Base-by-base conservation (phyloP, 1,284 basidiomycete species). In the Rhodotorula sp. region DNA sequence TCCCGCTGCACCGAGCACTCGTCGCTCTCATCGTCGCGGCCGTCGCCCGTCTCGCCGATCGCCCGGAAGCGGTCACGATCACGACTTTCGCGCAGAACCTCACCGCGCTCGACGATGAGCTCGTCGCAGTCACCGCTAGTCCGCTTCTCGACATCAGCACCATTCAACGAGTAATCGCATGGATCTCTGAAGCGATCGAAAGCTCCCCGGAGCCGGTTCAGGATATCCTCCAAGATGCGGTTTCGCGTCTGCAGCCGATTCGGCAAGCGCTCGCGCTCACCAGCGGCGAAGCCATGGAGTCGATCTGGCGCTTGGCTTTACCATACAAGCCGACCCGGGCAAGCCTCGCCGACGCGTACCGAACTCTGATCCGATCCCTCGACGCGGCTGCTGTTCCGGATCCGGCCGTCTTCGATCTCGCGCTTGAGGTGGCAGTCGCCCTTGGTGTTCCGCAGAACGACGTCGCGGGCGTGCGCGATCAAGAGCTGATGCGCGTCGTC, bases 61-160 rank as follows among this genome's bases (percentile, higher is more conserved):
- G 62, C 58, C 26, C 18, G 7, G 66, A 72, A 19, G 65, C 28
- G 19, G 6, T 12, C 71, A 64, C 66, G 0, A 58, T 74, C 38
- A 58, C 59, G 15, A 61, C 21, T 1, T 60, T 62, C 6, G 60
- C 57, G 57, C 63, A 64, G 48, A 15, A 55, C 1, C 54, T 76
- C 6, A 65, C 64, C 19, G 56, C 69, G 74, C 76, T 69, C 66
- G 14, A 62, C n/a, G 5, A 69, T 62, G 55, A 76, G 26, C 74
- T 83, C 54, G 80, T 82, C 74, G 71, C 77, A 16, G 78, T 80
- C 66, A 78, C 77, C 48, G 72, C 72, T 38, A 57, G 61, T 2
- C 62, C 75, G 14, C 75, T 77, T 1, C 81, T 83, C 72, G 82
- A 83, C 72, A 84, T 82, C 72, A 83, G 84, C 15, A 80, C 83